These are phyloP conservation scores for Exophiala spinifera DNA, from an alignment of 2,329 filamentous ascomycete genomes.

Conservation along the genomic window DNA sequence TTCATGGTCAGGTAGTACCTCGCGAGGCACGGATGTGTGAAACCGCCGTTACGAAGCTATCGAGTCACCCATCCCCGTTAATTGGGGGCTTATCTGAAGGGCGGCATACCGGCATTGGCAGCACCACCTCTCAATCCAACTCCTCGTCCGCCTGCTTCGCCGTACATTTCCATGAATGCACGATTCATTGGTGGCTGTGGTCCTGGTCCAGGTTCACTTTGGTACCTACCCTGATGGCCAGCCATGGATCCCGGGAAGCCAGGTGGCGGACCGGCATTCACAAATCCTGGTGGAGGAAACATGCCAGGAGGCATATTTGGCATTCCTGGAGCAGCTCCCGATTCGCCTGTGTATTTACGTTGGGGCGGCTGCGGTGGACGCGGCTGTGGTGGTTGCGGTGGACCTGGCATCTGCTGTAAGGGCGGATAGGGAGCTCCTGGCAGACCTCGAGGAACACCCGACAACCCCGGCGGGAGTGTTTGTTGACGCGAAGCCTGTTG, in stretches of 20 bases:
- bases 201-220: slow-evolving; percentile 34
- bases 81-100: slow-evolving; percentile 9
- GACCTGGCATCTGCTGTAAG: slow-evolving; percentile 14
- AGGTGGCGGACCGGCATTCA: slow-evolving; percentile 40
- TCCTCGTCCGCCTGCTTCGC: slow-evolving; percentile 36
- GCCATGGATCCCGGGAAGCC: slow-evolving; percentile 38
- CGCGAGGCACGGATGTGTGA: no score
- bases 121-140: slow-evolving; percentile 29
- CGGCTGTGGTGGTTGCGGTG: slow-evolving; percentile 11
- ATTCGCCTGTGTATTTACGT: slow-evolving; percentile 31
- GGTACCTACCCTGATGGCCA: slow-evolving; percentile 32
- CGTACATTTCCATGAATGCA: slow-evolving; percentile 45
- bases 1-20: no score
- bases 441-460: slow-evolving; percentile 35
- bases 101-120: slow-evolving; percentile 17
- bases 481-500: slow-evolving; percentile 17
- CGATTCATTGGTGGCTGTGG: slow-evolving; percentile 31
- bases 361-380: slow-evolving; percentile 19
- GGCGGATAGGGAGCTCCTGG: slow-evolving; percentile 14
- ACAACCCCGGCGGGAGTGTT: slow-evolving; percentile 18
- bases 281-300: slow-evolving; percentile 46
- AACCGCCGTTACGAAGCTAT: background rate
- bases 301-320: slow-evolving; percentile 42
- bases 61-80: background rate
- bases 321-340: slow-evolving; percentile 23